Conservation (phyloP, 2,329 filamentous ascomycete species). For the Cercospora sp. region DNA sequence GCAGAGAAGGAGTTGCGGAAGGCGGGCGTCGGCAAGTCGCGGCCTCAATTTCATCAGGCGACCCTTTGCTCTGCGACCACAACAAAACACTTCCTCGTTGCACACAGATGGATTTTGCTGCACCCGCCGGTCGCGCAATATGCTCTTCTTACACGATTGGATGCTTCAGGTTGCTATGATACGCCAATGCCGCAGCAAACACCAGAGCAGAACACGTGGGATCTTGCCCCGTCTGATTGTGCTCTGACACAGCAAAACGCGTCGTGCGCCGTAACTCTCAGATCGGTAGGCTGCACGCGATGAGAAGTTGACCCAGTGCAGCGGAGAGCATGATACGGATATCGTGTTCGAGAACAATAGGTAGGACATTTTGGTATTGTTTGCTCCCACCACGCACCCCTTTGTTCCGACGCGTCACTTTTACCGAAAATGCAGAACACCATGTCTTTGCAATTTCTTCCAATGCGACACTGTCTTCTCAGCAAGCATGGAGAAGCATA, state of each 20-base stretch:
- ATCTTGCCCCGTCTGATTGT: background rate
- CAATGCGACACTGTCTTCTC: background rate
- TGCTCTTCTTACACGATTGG: background rate
- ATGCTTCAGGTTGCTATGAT: background rate
- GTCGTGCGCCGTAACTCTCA: background rate
- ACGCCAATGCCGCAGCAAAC: background rate
- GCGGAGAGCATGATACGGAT: background rate
- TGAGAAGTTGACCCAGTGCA: background rate
- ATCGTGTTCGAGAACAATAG: slow-evolving; percentile 4
- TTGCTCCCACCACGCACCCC: background rate
- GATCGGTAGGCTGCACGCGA: background rate
- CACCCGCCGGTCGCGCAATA: background rate
- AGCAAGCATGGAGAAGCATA: slow-evolving; percentile 25
- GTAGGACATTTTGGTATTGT: slow-evolving; percentile 4
- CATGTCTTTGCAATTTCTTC: background rate
- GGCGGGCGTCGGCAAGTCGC: background rate
- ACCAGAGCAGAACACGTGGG: background rate
- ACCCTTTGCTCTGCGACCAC: background rate
- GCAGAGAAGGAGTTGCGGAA: background rate
- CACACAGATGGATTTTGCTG: background rate
- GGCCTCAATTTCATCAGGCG: background rate
- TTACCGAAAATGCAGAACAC: background rate
- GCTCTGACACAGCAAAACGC: background rate
- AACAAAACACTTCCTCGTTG: background rate
- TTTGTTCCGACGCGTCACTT: background rate